Conservation (phyloP, 345 rosid species). For the Combretum micranthum region DNA sequence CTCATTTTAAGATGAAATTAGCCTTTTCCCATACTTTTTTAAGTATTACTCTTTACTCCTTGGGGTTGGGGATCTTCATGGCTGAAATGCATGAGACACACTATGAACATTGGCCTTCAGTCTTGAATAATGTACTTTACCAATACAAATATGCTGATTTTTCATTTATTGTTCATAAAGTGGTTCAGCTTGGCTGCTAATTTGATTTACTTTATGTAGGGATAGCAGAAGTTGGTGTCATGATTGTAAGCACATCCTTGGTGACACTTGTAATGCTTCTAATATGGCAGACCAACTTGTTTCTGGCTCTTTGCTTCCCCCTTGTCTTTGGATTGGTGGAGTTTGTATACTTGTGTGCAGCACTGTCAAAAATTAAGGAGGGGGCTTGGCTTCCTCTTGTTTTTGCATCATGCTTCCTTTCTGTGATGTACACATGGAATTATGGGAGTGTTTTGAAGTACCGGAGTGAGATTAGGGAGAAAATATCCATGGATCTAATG, state of each 20-base stretch:
- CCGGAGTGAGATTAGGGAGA: slow-evolving; percentile 84
- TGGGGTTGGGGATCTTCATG: too few species aligned
- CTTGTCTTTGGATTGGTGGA: slow-evolving; percentile 79
- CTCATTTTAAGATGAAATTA: too few species aligned
- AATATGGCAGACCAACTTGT: slow-evolving; percentile 86
- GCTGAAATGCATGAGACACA: too few species aligned
- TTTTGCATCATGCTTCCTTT: slow-evolving; percentile 66
- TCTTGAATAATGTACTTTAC: background rate
- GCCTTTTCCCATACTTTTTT: too few species aligned
- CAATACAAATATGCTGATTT: background rate
- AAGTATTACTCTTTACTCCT: too few species aligned
- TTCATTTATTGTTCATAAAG: background rate
- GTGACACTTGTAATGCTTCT: slow-evolving; percentile 95
- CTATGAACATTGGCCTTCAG: too few species aligned
- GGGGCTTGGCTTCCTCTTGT: slow-evolving; percentile 97
- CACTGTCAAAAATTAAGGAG: slow-evolving; percentile 58
- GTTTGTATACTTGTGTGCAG: slow-evolving; percentile 73
- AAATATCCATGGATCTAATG: slow-evolving; percentile 81
- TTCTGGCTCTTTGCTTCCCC: slow-evolving; percentile 76
- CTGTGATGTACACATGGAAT: slow-evolving; percentile 88
- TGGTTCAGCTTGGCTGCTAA: background rate
- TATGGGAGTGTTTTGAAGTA: slow-evolving; percentile 93
- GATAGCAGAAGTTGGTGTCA: slow-evolving; percentile 94
- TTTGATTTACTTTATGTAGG: slow-evolving; percentile 33
- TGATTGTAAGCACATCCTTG: slow-evolving; percentile 77